Evolutionary conservation across 1,284 basidiomycete species (phyloP).

Genomic region (Pseudozyma thailandica): DNA sequence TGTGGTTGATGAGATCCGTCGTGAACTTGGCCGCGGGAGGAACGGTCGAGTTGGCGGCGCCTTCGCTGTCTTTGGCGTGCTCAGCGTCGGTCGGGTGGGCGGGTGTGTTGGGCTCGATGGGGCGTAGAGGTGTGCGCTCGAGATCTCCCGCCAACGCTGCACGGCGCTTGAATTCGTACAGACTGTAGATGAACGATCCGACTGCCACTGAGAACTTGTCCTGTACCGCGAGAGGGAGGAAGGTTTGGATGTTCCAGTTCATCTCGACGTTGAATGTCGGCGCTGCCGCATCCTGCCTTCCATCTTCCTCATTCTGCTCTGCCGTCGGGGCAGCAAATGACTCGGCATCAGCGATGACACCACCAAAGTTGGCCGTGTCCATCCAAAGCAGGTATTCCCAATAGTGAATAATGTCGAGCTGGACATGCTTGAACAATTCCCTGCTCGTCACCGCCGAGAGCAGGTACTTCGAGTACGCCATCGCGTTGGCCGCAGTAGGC

Average conservation of each 20-base stretch:
- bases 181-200: constrained; percentile 85
- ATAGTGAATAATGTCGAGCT: constrained; percentile 85
- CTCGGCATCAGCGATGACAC: constrained; percentile 75
- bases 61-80: constrained; percentile 32
- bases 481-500: constrained; percentile 88
- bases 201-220: constrained; percentile 80
- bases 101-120: constrained; percentile 73
- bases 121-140: constrained; percentile 77
- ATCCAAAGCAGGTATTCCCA: constrained; percentile 96
- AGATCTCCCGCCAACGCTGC: constrained; percentile 69
- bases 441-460: constrained; percentile 91
- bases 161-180: constrained; percentile 81
- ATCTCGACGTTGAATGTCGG: constrained; percentile 73
- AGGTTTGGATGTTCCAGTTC: constrained; percentile 93
- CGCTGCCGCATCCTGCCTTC: not conserved
- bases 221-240: constrained; percentile 87
- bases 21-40: constrained; percentile 58
- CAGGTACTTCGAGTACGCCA: constrained; percentile 93
- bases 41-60: constrained; percentile 73
- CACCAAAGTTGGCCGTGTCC: constrained; percentile 93
- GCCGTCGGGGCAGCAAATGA: constrained; percentile 11
- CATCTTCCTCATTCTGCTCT: constrained; percentile 14
- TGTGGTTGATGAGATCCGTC: constrained; percentile 73
- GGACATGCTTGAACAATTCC: constrained; percentile 93
- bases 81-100: not conserved